Base-by-base conservation (phyloP, 192 early-diverging fungal species). In the Backusella psychrophila region DNA sequence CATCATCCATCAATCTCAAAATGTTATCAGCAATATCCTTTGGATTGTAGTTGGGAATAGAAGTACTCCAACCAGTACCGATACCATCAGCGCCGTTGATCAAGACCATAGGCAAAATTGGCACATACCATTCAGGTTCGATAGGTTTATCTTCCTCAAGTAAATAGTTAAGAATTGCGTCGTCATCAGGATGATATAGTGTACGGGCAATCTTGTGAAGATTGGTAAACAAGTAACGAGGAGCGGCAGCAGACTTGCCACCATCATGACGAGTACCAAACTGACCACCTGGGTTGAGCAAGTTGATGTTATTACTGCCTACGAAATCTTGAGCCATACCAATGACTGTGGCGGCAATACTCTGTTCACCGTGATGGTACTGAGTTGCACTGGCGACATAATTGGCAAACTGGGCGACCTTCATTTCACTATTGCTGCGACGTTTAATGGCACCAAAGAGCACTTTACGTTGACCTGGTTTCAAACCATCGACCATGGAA, bases 381-480 rank as follows among this genome's bases (percentile, higher is more conserved):
- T 94, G 90, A 12, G 95, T 84, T 74, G 94, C 90, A 76, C 97
- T 95, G 7, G 94, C 90, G 6, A 99, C 93, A 69, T 94, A 95
- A 82, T 95, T 94, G 38, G 92, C 90, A 53, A 98, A 84, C 84
- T 95, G 92, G 2, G 93, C 89, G 14, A 98, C 94, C 81, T 97
- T 98, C 81, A 96, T 91, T 88, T 97, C 96, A 19, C 78, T 81
- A 31, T 87, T 91, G 33, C 94, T 84, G 69, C 96, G 94, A 46
- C 92, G 85, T 78, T 96, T 95, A 78, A 98, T 91, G 69, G 91
- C 91, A 39, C 89, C 89, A 84, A 89, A 98, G 38, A 99, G 77
- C 72, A 96, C 95, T 86, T 98, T 99, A 77, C 98, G 90, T 83
- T 99, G 98, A 7, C 94, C 96, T 19, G 97, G 97, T 84, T 99